Evolutionary conservation across 2,329 filamentous ascomycete genomes (phyloP), one percentile per base, ranked within the genome.

Genomic region (Allantophomopsis lycopodina): DNA sequence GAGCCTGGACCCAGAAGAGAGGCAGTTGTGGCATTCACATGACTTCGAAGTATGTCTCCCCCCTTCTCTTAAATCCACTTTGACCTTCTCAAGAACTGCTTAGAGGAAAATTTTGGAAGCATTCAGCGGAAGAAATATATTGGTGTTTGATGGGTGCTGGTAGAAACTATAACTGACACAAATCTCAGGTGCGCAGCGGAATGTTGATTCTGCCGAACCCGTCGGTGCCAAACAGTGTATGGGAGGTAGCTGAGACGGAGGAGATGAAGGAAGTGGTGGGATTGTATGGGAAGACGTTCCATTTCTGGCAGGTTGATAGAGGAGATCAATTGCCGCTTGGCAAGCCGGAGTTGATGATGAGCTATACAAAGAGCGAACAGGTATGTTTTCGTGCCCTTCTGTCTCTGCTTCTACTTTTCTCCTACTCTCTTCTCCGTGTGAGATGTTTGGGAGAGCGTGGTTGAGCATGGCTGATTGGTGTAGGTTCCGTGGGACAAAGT

Each of bases 261-360:
- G 85, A 89, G 59, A 91, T 94, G 83, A 73, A 81, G 45, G 69
- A 87, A 42, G 68, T 91, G 0, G 61, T 85, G 3, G 66, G 71
- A 1, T 56, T 91, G 2, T 93, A 93, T 52, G 86, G 86, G 8
- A 94, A 94, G 55, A 75, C 80, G 1, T 91, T 81, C 57, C 85
- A 94, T 55, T 65, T 91, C 33, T 94, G 87, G 86, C 83, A 93
- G 67, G 74, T 80, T 13, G 85, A 93, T 59, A 65, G 72, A 5
- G 83, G 83, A 0, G 75, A 89, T 51, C 42, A 38, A n/a, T 50
- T 81, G 40, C 77, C 77, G 1, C 52, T 80, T 46, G 76, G 77
- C 0, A 54, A 60, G 44, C 76, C 78, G 40, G 59, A 77, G 57
- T 57, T 82, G 47, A 80, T 83, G 72, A 74, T 68, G 45, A 79